Percentiles rank a stretch among this genome's conserved stretches.
phyloP scores from a whole-genome alignment of 495 filamentous ascomycete genomes.

The Neohortaea acidophila region DNA sequence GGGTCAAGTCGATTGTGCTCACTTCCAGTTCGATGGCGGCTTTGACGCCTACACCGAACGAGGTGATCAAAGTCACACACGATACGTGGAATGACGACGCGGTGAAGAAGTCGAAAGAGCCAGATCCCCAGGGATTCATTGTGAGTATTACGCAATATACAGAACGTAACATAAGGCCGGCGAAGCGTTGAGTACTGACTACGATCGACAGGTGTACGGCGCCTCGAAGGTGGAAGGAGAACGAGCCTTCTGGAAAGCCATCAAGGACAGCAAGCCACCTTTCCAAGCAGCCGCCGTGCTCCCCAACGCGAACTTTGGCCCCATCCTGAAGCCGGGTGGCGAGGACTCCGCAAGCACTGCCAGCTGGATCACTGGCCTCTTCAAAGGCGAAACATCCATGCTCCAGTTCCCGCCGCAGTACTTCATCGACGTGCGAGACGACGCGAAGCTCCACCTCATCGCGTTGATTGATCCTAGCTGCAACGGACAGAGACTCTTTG shows the following conservation, averaged over 20 bases:
- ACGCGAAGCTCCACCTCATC: conserved; percentile 33
- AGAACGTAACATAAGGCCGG: no score
- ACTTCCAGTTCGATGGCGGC: conserved; percentile 37
- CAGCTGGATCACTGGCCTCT: conserved; percentile 5
- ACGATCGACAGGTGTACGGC: conserved; percentile 19
- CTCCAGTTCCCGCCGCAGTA: conserved; percentile 12
- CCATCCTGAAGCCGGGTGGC: conserved; percentile 12
- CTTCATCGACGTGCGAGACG: conserved; percentile 36
- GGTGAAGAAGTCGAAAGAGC: no score
- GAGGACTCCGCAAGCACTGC: conserved; percentile 12
- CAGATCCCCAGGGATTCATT: conserved; percentile 30
- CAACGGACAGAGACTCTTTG: conserved; percentile 34
- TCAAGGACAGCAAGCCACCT: conserved; percentile 16
- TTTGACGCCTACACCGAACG: conserved; percentile 19
- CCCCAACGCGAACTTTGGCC: conserved; percentile 17
- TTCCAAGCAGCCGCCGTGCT: conserved; percentile 12
- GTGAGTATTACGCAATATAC: conserved; percentile 24
- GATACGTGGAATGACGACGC: conserved; percentile 37
- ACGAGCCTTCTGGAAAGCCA: conserved; percentile 18
- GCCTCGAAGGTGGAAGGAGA: conserved; percentile 20
- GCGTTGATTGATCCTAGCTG: conserved; percentile 31
- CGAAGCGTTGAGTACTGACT: conserved; percentile 19
- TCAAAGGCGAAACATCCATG: conserved; percentile 6
- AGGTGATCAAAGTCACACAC: conserved; percentile 21
- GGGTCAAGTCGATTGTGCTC: conserved; percentile 37